These are phyloP conservation scores for Leishmania braziliensis DNA, from an alignment of 208 protist species.

Conservation along the genomic window DNA sequence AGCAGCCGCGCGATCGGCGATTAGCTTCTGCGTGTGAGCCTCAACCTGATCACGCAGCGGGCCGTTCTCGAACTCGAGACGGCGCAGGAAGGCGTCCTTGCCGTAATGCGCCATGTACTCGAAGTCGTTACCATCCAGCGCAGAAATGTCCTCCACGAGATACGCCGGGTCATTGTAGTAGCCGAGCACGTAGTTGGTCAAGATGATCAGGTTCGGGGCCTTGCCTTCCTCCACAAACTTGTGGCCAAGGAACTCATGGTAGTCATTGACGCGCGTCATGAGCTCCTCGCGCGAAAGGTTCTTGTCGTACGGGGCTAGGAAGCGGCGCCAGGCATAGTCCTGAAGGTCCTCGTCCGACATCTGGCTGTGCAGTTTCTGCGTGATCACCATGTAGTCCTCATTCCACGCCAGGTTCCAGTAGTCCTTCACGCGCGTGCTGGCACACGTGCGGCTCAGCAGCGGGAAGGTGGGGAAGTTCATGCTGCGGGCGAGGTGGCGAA, in stretches of 20 bases:
- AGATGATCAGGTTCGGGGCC: slow-evolving; percentile 89
- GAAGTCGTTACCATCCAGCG: slow-evolving; percentile 91
- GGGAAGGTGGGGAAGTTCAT: slow-evolving; percentile 92
- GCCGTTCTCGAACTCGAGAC: slow-evolving; percentile 94
- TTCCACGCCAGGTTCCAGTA: slow-evolving; percentile 92
- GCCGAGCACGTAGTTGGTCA: slow-evolving; percentile 88
- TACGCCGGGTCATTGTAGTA: slow-evolving; percentile 94
- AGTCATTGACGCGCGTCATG: slow-evolving; percentile 83
- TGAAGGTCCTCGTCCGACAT: slow-evolving; percentile 91
- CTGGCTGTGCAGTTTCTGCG: slow-evolving; percentile 79
- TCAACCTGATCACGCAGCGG: slow-evolving; percentile 92
- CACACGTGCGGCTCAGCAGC: slow-evolving; percentile 82
- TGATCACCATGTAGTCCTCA: slow-evolving; percentile 94
- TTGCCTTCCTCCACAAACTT: slow-evolving; percentile 87
- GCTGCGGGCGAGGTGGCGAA: slow-evolving; percentile 85
- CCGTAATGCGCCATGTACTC: slow-evolving; percentile 84
- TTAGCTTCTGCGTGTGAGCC: slow-evolving; percentile 85
- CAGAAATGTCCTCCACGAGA: slow-evolving; percentile 85
- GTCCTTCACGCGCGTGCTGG: slow-evolving; percentile 83
- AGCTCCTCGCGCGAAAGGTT: slow-evolving; percentile 84
- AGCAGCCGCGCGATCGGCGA: slow-evolving; percentile 71
- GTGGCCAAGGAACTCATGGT: slow-evolving; percentile 85
- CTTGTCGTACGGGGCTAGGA: slow-evolving; percentile 90
- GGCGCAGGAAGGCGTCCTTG: slow-evolving; percentile 92
- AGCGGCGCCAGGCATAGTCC: slow-evolving; percentile 91